Conservation (phyloP, 306 rosid genomes). For the Trichosanthes truncata region DNA sequence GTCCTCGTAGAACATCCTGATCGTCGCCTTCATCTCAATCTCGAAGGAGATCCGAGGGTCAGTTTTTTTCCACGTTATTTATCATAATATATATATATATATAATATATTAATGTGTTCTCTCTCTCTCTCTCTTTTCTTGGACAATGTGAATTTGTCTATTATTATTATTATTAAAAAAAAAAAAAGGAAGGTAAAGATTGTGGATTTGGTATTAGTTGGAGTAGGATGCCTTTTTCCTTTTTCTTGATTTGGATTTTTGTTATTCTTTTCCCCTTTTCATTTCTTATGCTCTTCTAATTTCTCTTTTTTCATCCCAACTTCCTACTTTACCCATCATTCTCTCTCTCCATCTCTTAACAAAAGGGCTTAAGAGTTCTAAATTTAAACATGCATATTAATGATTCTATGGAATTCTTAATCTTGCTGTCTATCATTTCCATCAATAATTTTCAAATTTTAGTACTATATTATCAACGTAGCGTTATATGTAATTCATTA, state of each 20-base stretch:
- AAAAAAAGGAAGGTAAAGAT: constrained; percentile 10
- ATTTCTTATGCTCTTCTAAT: background rate
- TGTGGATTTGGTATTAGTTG: constrained; percentile 59
- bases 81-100: constrained; percentile 24
- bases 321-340: background rate
- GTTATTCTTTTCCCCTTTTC: background rate
- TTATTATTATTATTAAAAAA: constrained; percentile 2
- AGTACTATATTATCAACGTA: background rate
- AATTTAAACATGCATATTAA: background rate
- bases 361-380: background rate
- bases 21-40: constrained; percentile 19
- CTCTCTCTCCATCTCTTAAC: background rate
- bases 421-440: too few species aligned
- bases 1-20: constrained; percentile 36
- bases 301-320: background rate
- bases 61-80: constrained; percentile 17
- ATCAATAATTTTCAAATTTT: background rate
- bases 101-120: constrained; percentile 17
- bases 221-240: constrained; percentile 28
- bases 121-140: constrained; percentile 13
- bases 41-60: constrained; percentile 48
- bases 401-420: background rate
- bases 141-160: constrained; percentile 25
- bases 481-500: background rate
- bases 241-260: constrained; percentile 16